Evolutionary conservation across 2,329 filamentous ascomycete species (phyloP).

Genomic region (Venturia asperata): DNA sequence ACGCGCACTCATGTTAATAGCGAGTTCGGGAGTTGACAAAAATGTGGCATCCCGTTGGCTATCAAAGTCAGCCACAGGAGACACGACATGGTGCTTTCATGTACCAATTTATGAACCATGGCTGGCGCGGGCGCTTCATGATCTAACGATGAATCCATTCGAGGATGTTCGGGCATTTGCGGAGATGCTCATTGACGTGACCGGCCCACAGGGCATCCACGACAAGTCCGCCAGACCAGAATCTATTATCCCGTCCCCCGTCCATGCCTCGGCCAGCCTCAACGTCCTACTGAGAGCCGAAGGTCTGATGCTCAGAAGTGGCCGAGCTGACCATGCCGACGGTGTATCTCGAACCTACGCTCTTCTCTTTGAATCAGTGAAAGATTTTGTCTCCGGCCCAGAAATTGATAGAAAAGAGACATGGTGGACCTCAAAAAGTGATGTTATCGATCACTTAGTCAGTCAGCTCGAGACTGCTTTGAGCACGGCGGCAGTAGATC

Average conservation of each 20-base stretch:
- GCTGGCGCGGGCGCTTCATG: constrained; percentile 59
- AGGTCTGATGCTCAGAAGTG: constrained; percentile 58
- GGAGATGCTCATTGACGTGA: constrained; percentile 36
- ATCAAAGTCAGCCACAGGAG: constrained; percentile 43
- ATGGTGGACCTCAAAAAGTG: constrained; percentile 36
- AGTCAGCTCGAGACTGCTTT: constrained; percentile 59
- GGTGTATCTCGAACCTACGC: constrained; percentile 74
- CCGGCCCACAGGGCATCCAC: not conserved
- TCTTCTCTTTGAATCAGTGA: constrained; percentile 48
- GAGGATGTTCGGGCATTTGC: constrained; percentile 71
- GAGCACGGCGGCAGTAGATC: constrained; percentile 52
- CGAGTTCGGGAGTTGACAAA: constrained; percentile 60
- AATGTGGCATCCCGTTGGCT: constrained; percentile 33
- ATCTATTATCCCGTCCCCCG: not conserved
- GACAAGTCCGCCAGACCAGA: not conserved
- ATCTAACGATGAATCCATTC: constrained; percentile 81
- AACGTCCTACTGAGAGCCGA: constrained; percentile 36
- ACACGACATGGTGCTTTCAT: constrained; percentile 44
- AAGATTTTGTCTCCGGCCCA: not conserved
- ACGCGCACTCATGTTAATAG: constrained; percentile 60
- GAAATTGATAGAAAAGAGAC: not conserved
- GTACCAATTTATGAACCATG: constrained; percentile 37
- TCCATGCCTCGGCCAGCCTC: not conserved
- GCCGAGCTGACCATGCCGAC: constrained; percentile 86
- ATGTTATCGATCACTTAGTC: constrained; percentile 53